These are phyloP conservation scores for Coemansia sp. DNA, from an alignment of 192 early-diverging fungal genomes.

Conservation along the genomic window DNA sequence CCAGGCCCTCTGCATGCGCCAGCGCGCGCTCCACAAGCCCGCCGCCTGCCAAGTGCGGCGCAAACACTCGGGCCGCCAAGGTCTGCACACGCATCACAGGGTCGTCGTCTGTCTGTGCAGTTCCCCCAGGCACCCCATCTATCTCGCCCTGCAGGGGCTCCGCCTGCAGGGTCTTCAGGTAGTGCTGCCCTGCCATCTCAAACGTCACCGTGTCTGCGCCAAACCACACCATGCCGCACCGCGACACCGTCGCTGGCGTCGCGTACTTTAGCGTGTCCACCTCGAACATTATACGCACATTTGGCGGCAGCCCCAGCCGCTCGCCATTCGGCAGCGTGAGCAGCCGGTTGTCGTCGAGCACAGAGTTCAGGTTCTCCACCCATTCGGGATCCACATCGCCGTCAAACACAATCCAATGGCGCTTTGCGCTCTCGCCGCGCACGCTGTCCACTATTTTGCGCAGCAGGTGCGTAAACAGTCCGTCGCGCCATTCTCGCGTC, in stretches of 20 bases:
- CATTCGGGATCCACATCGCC: conserved; percentile 99
- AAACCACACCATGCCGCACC: conserved; percentile 99
- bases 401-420: conserved; percentile 99
- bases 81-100: conserved; percentile 74
- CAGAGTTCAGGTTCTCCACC: conserved; percentile 96
- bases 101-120: conserved; percentile 28
- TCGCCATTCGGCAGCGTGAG: conserved; percentile 99
- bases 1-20: conserved; percentile 63
- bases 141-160: conserved; percentile 72
- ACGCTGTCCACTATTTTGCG: conserved; percentile 98
- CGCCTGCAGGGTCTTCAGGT: conserved; percentile 73
- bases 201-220: conserved; percentile 83
- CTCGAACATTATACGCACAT: conserved; percentile 99
- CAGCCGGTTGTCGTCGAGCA: conserved; percentile 96
- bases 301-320: conserved; percentile 88
- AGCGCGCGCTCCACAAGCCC: conserved; percentile 76
- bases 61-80: conserved; percentile 70
- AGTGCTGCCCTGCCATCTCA: conserved; percentile 78
- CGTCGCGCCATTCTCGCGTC: conserved; percentile 99
- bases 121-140: conserved; percentile 51
- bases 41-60: conserved; percentile 68
- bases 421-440: conserved; percentile 87
- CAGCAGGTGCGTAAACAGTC: conserved; percentile 95
- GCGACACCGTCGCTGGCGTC: conserved; percentile 95
- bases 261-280: conserved; percentile 98